Percentiles rank a stretch among this genome's conserved stretches.
Conservation (phyloP, 305 asterid genomes). For the Rubia tinctorum region DNA sequence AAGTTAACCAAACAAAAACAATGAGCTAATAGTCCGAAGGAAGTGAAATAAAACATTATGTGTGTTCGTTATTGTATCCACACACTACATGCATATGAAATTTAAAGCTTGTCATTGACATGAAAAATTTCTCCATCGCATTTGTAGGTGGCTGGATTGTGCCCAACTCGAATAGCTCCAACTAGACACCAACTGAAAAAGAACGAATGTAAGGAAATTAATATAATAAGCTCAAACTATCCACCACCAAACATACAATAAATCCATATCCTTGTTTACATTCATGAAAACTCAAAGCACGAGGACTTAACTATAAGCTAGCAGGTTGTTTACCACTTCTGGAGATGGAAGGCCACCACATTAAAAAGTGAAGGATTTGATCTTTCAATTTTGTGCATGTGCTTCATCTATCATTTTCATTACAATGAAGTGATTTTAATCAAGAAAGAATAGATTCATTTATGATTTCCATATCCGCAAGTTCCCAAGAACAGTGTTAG, state of each 20-base stretch:
- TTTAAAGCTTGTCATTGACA: slow-evolving; percentile 60
- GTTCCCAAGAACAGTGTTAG: neutral
- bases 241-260: neutral
- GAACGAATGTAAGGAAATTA: neutral
- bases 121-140: slow-evolving; percentile 58
- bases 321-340: slow-evolving; percentile 85
- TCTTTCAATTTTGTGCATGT: slow-evolving; percentile 67
- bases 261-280: neutral
- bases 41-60: neutral
- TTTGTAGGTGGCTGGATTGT: slow-evolving; percentile 78
- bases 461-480: neutral
- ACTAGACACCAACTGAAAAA: slow-evolving; percentile 7
- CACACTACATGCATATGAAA: slow-evolving; percentile 7
- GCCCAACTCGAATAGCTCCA: slow-evolving; percentile 86
- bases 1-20: neutral
- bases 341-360: slow-evolving; percentile 99
- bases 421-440: slow-evolving; percentile 90
- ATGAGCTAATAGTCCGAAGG: neutral
- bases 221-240: neutral
- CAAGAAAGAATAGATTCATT: slow-evolving; percentile 7
- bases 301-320: slow-evolving; percentile 53
- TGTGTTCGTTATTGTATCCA: slow-evolving; percentile 6
- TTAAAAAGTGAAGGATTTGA: slow-evolving; percentile 83
- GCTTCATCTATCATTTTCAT: slow-evolving; percentile 96
- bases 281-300: neutral